Base-by-base conservation (phyloP, 2,329 filamentous ascomycete species). In the Nemania abortiva region DNA sequence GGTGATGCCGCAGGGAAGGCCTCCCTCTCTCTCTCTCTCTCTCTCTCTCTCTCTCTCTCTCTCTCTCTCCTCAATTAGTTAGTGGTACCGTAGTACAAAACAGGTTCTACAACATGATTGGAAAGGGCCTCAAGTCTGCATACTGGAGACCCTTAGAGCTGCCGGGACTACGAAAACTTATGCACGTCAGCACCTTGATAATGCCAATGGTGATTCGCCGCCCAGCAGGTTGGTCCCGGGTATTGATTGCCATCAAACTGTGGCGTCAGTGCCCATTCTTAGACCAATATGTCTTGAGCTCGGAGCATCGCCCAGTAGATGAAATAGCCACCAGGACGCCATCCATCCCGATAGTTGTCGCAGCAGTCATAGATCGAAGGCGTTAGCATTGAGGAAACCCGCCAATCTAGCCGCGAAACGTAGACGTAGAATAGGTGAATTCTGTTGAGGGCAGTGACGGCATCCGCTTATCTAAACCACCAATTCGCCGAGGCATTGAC, bases 381-480 rank as follows among this genome's bases (percentile, higher is more conserved):
- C 2, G 3, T 29, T 15, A 18, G 50, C 24, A 6, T 18, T 18
- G 1, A 29, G 6, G 13, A 49, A 3, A 22, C 15, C 6, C 11
- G 42, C 42, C 5, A n/a, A 45, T 13, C 4, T n/a, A 4, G 20
- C 18, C 18, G 20, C 45, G 18, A 49, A 9, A 20, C 3, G 45
- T 49, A 45, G 42, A 11, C 18, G 5, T 15, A 45, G 13, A n/a
- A 45, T 11, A 31, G 29, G 52, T 6, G n/a, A n/a, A n/a, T n/a
- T n/a, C n/a, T n/a, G n/a, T n/a, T n/a, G n/a, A n/a, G n/a, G n/a
- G n/a, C n/a, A n/a, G 52, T 31, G 9, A 34, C 13, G 27, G 3
- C 15, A 31, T 31, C 7, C 11, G 15, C 4, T 87, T 79, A 93
- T 70, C 91, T 86, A 71, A 93, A 94, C 92, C 92, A 95, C 92